Percentiles rank a stretch among this genome's conserved stretches.
phyloP scores from a whole-genome alignment of 352 stramenopile genomes.

The Blastocystis sp. region DNA sequence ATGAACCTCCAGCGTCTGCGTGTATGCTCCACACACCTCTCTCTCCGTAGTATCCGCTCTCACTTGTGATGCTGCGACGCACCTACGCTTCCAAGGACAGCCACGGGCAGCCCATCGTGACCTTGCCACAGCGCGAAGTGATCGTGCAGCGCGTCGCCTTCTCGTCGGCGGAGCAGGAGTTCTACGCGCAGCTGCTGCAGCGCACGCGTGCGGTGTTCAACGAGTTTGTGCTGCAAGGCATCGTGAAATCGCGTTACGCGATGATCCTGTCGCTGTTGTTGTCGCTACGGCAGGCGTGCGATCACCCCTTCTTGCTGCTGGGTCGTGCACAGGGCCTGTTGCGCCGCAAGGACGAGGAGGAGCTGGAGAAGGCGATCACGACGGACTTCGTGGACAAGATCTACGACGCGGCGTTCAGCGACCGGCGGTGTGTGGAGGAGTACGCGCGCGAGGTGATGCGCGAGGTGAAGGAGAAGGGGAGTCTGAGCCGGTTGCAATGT shows the following conservation, averaged over 20 bases:
- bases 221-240: slow-evolving; percentile 79
- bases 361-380: slow-evolving; percentile 64
- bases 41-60: slow-evolving; percentile 70
- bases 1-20: slow-evolving; percentile 47
- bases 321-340: slow-evolving; percentile 74
- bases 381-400: slow-evolving; percentile 38
- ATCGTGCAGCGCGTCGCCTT: slow-evolving; percentile 72
- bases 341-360: slow-evolving; percentile 73
- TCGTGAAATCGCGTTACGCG: slow-evolving; percentile 79
- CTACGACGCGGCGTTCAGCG: slow-evolving; percentile 38
- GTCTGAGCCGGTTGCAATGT: neutral
- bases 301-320: slow-evolving; percentile 82
- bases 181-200: slow-evolving; percentile 82
- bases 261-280: slow-evolving; percentile 83
- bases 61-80: slow-evolving; percentile 79
- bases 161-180: slow-evolving; percentile 77
- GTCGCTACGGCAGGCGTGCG: slow-evolving; percentile 82
- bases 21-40: neutral
- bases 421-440: neutral
- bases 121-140: slow-evolving; percentile 76
- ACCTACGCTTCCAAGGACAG: slow-evolving; percentile 79
- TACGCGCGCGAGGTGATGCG: slow-evolving; percentile 22
- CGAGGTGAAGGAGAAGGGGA: slow-evolving; percentile 28
- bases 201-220: slow-evolving; percentile 83
- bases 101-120: slow-evolving; percentile 76